Percentiles rank a stretch among this genome's conserved stretches.
Evolutionary conservation across 192 early-diverging fungal genomes (phyloP).

Genomic region (Paraglomus brasilianum): DNA sequence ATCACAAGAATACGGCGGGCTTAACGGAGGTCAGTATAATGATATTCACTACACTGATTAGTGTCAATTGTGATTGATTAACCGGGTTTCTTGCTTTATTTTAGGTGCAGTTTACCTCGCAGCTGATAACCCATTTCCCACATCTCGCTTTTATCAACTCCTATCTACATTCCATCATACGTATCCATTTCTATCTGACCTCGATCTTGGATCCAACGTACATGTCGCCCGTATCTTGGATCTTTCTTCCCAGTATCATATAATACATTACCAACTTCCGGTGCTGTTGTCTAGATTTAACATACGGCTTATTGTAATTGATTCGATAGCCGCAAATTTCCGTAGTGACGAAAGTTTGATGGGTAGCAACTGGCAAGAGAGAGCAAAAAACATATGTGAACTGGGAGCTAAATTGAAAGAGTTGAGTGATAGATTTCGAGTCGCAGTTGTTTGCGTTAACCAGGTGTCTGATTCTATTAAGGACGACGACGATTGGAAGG

Average conservation of each 20-base stretch:
- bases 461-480: conserved; percentile 67
- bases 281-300: conserved; percentile 50
- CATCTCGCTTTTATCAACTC: conserved; percentile 56
- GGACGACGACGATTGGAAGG: background rate
- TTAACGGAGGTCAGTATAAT: conserved; percentile 52
- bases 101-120: conserved; percentile 64
- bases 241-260: conserved; percentile 69
- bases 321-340: conserved; percentile 82
- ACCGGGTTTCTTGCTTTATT: background rate
- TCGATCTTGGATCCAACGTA: conserved; percentile 44
- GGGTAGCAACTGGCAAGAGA: conserved; percentile 32
- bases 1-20: conserved; percentile 53
- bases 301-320: conserved; percentile 77
- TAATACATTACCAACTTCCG: conserved; percentile 73
- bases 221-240: conserved; percentile 70
- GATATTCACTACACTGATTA: background rate
- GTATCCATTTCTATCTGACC: conserved; percentile 31
- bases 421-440: conserved; percentile 58
- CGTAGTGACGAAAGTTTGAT: conserved; percentile 41
- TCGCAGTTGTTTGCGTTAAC: conserved; percentile 78
- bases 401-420: conserved; percentile 62
- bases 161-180: conserved; percentile 27
- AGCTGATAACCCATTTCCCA: conserved; percentile 73
- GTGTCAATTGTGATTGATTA: conserved; percentile 7
- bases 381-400: conserved; percentile 55